Evolutionary conservation across 116 monocot species (phyloP), one percentile per base, ranked within the genome.

Genomic region (Cymodocea nodosa): DNA sequence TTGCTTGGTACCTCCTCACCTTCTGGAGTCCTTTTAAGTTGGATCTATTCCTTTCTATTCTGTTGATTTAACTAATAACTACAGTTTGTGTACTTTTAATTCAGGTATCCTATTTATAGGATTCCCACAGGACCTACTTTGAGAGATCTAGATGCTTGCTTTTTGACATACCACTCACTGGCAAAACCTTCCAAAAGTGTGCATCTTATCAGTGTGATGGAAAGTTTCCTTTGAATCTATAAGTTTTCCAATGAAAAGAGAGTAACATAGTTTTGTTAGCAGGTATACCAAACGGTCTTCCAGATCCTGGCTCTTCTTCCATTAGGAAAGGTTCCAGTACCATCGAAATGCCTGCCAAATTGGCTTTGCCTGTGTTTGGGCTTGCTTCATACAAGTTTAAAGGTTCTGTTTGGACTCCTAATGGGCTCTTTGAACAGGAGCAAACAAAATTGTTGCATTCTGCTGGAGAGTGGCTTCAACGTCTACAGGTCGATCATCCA

Each of bases 71-170:
- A 20, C 4, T 51, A 30, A 30, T 30, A 30, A 30, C 30, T 20
- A 5, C 18, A 51, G 23, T 53, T 53, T 11, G 16, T 67, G 34
- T 35, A 18, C 35, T 53, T 67, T 22, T 16, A 18, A 23, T 17
- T 54, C 81, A 93, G 92, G 92, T 93, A 93, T 66, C 92, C 92
- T 2, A 93, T 93, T 70, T 93, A 93, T 52, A 78, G 92, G 71
- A 93, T 93, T 72, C 92, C 92, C 15, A 85, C 76, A 39, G 92
- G 92, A 7, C 83, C 85, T 49, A 88, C 85, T 36, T 72, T 88
- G 66, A 73, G 64, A 63, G 92, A 93, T 71, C 56, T 93, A 66
- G 92, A 88, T 59, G 83, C 92, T 35, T 93, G 88, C 65, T 93
- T 93, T 59, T 74, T 89, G 67, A 89, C 89, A 23, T 89, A 78